Percentiles rank a stretch among this genome's conserved stretches.
Conservation (phyloP, 176 grass and related monocot genomes). For the Tillandsia fasciculata region DNA sequence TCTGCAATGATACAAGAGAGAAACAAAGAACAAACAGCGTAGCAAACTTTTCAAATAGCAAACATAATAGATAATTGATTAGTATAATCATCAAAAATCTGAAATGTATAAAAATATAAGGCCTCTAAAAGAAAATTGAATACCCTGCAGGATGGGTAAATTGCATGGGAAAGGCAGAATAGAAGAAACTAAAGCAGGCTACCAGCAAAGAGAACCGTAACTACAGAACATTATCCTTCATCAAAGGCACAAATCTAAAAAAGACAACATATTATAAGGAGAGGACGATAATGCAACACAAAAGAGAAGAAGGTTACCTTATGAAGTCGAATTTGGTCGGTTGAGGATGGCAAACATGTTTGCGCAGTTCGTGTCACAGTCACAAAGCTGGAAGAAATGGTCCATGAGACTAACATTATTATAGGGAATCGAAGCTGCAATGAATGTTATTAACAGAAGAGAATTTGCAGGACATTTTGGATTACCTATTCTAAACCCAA, state of each 20-base stretch:
- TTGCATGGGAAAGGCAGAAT: too few species aligned
- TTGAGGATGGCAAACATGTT: conserved; percentile 56
- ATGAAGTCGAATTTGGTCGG: conserved; percentile 56
- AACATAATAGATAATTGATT: too few species aligned
- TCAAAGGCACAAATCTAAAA: neutral
- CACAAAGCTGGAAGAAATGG: conserved; percentile 65
- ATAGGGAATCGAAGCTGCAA: neutral
- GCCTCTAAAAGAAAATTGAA: too few species aligned
- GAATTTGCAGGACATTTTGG: neutral
- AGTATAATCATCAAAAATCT: too few species aligned
- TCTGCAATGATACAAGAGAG: too few species aligned
- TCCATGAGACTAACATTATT: neutral
- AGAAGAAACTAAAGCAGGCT: too few species aligned
- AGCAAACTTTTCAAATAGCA: too few species aligned
- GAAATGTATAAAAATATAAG: too few species aligned
- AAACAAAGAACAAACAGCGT: too few species aligned
- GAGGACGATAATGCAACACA: neutral
- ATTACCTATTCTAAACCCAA: too few species aligned
- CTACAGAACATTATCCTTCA: neutral
- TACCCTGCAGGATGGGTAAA: too few species aligned
- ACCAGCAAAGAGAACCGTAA: neutral
- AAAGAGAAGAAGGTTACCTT: conserved; percentile 41
- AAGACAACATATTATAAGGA: conserved; percentile 3
- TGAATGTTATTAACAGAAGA: neutral
- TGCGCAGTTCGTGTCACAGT: conserved; percentile 59